Percentiles rank a stretch among this genome's conserved stretches.
phyloP scores from a whole-genome alignment of 768 basidiomycete genomes.

The Astraeus odoratus region DNA sequence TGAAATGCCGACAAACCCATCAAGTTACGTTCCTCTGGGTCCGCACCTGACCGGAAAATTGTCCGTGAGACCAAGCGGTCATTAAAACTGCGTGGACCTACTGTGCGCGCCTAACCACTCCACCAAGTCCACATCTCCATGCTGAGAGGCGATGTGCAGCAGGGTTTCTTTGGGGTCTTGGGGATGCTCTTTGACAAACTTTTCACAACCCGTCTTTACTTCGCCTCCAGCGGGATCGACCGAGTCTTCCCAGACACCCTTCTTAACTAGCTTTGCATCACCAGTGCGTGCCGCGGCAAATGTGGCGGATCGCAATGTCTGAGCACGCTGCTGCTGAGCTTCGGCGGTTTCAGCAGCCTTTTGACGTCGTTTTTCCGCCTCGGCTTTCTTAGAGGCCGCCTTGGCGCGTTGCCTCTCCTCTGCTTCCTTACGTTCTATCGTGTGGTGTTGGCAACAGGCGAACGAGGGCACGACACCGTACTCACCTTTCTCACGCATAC shows the following conservation, averaged over 20 bases:
- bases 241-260: slow-evolving; percentile 59
- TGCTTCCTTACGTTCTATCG: slow-evolving; percentile 46
- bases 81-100: slow-evolving; percentile 32
- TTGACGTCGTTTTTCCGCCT: slow-evolving; percentile 41
- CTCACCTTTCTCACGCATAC: slow-evolving; percentile 43
- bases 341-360: slow-evolving; percentile 43
- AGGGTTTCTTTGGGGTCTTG: slow-evolving; percentile 61
- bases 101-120: slow-evolving; percentile 70
- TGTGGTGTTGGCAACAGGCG: slow-evolving; percentile 9
- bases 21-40: slow-evolving; percentile 62
- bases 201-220: slow-evolving; percentile 48
- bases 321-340: slow-evolving; percentile 41
- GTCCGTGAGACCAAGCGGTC: slow-evolving; percentile 14
- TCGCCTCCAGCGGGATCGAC: slow-evolving; percentile 73
- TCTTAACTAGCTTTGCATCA: slow-evolving; percentile 47
- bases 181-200: slow-evolving; percentile 39
- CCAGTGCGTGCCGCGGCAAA: slow-evolving; percentile 61
- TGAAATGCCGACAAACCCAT: slow-evolving; percentile 59
- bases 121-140: slow-evolving; percentile 51
- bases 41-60: slow-evolving; percentile 46
- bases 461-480: slow-evolving; percentile 3
- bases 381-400: slow-evolving; percentile 46
- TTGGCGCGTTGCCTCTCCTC: slow-evolving; percentile 54
- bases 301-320: slow-evolving; percentile 50
- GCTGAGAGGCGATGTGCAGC: slow-evolving; percentile 55